Base-by-base conservation (phyloP, 2,329 filamentous ascomycete species). In the Epichloe gansuensis region DNA sequence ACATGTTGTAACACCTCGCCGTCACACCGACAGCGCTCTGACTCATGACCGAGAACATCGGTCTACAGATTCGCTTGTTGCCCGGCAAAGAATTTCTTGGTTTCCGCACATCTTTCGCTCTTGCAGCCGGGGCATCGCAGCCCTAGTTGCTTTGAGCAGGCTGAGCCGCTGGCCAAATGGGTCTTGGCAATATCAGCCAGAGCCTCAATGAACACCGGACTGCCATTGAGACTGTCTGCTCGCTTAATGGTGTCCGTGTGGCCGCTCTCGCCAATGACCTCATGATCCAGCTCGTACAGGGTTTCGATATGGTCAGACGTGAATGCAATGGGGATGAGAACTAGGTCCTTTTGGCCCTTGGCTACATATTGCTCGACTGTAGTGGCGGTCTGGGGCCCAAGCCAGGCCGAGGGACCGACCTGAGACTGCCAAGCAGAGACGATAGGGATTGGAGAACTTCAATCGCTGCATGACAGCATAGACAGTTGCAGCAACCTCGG, bases 271-370 rank as follows among this genome's bases (percentile, higher is more conserved):
- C 88, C 86, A 63, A 98, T 97, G 40, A 98, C 89, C 69, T 98
- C 93, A 61, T 88, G 77, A 66, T 98, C 93, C 50, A 98, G 74
- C 68, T 98, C 93, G 66, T 85, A 97, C 1, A 98, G 74, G 0
- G 93, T 98, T 71, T 98, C 93, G 59, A 98, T 98, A 65, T 98
- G 93, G 63, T 98, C 93, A n/a, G 88, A 95, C 0, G 93, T 98
- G 66, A 98, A 98, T 5, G 93, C 93, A 58, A 98, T 94, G 0
- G 93, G 93, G 52, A 98, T 89, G 6, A 98, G 75, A 1, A 96
- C 76, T 51, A 98, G 75, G 64, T 98, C 89, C 51, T 84, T 95
- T 63, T 96, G 87, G 1, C 91, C 93, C 68, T 93, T 89, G 64
- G 86, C 81, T 58, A 97, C 82, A 64, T 96, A 94, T 54, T 89